Percentiles rank a stretch among this genome's conserved stretches.
Conservation (phyloP, 2,329 filamentous ascomycete genomes). For the Ceratocystis lukuohia region DNA sequence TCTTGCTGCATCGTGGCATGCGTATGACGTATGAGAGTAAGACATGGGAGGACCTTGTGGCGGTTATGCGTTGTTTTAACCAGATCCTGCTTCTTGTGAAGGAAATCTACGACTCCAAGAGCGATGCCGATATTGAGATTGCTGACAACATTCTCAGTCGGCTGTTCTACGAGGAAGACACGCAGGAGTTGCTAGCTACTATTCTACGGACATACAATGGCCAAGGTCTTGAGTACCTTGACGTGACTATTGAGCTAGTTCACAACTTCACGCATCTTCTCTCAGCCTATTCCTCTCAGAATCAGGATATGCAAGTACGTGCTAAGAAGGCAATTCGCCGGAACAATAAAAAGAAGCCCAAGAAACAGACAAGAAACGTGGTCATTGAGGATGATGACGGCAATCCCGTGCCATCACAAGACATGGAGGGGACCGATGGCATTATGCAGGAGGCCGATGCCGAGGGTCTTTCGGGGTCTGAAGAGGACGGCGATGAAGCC, state of each 20-base stretch:
- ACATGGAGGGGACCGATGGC: slow-evolving; percentile 19
- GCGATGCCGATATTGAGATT: slow-evolving; percentile 94
- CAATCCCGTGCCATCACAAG: slow-evolving; percentile 6
- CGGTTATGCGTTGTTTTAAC: slow-evolving; percentile 86
- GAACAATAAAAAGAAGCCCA: slow-evolving; percentile 52
- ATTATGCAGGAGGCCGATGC: slow-evolving; percentile 22
- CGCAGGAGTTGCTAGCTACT: slow-evolving; percentile 72
- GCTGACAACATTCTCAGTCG: slow-evolving; percentile 92
- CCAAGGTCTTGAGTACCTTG: slow-evolving; percentile 85
- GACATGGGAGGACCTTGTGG: slow-evolving; percentile 72
- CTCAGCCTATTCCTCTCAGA: slow-evolving; percentile 88
- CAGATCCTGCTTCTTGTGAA: slow-evolving; percentile 87
- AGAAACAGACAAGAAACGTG: slow-evolving; percentile 23
- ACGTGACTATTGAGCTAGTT: slow-evolving; percentile 77
- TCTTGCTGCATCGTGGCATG: slow-evolving; percentile 73
- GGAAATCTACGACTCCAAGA: slow-evolving; percentile 70
- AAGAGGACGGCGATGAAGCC: slow-evolving; percentile 48
- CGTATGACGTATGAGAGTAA: slow-evolving; percentile 68
- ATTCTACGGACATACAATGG: slow-evolving; percentile 81
- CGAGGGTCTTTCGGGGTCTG: slow-evolving; percentile 29
- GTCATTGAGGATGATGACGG: slow-evolving; percentile 15
- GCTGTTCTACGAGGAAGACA: slow-evolving; percentile 96
- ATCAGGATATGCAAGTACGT: slow-evolving; percentile 82
- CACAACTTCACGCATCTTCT: slow-evolving; percentile 88
- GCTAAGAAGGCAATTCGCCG: slow-evolving; percentile 60